Base-by-base conservation (phyloP, 2,329 filamentous ascomycete genomes). In the Elsinoe fawcettii region DNA sequence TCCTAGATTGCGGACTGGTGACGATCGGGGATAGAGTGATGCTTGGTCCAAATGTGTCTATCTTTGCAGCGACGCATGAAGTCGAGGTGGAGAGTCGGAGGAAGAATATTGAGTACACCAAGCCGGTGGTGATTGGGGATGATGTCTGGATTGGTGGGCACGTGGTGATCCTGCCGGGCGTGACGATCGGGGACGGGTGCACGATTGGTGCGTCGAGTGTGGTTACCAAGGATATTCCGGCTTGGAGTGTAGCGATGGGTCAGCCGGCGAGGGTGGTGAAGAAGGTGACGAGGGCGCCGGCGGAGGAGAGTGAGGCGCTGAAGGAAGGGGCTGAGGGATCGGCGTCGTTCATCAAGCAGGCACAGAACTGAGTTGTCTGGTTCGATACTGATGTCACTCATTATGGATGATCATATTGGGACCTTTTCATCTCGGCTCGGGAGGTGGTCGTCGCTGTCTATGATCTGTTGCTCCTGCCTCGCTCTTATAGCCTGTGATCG, bases 101-200 rank as follows among this genome's bases (percentile, higher is more conserved):
- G 11, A 73, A 77, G 6, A 72, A 76, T 22, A 69, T 79, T 7
- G 78, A 81, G 60, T 79, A 74, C 58, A 75, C 76, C 0, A 70
- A 70, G 34, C 74, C 74, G 0, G 74, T 80, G 0, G 70, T 69
- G 12, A 83, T 95, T 55, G 88, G 85, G 0, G 85, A 90, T 62
- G 90, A 95, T 73, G 88, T 87, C 71, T 90, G 88, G 88, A 71
- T 92, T 27, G 87, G 85, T 1, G 87, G 87, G 0, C 85, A 84
- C 65, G 83, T 83, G 4, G 81, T 77, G 20, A 80, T 95, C 16
- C 73, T 91, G 43, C 83, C 88, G 0, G 90, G 90, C 0, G 83
- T 95, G 22, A 91, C 80, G 1, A 86, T 95, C 62, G 90, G 90
- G 0, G 77, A 79, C 56, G 89, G 90, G 0, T 78, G 75, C 3